Conservation (phyloP, 306 rosid genomes). For the Acacia acuminata region DNA sequence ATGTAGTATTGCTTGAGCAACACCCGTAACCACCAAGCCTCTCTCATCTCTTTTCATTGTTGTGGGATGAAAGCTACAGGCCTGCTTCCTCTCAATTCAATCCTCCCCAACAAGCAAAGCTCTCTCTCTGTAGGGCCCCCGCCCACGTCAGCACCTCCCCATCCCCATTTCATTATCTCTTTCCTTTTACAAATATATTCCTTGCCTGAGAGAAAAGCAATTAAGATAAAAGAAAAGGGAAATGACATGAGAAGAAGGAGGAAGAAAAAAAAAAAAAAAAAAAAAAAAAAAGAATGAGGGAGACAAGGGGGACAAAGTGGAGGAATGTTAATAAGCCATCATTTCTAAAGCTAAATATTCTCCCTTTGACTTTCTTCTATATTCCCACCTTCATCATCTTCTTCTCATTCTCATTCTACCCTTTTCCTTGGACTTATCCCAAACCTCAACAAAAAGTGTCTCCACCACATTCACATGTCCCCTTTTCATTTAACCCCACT, state of each 20-base stretch:
- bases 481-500: not conserved
- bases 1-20: constrained; percentile 55
- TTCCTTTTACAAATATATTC: constrained; percentile 41
- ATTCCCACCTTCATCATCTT: constrained; percentile 52
- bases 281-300: constrained; percentile 26
- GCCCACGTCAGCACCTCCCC: constrained; percentile 59
- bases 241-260: constrained; percentile 43
- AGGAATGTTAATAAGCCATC: constrained; percentile 88
- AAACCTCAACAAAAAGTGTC: too few species aligned
- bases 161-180: not conserved
- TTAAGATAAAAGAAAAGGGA: constrained; percentile 32
- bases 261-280: too few species aligned
- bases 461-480: not conserved
- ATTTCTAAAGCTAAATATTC: constrained; percentile 57
- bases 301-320: constrained; percentile 96
- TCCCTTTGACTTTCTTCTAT: constrained; percentile 75
- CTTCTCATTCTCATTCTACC: constrained; percentile 61
- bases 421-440: constrained; percentile 17
- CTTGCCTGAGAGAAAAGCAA: constrained; percentile 77
- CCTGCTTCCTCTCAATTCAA: not conserved
- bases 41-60: not conserved
- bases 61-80: not conserved
- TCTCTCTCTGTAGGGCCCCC: constrained; percentile 56
- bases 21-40: constrained; percentile 61
- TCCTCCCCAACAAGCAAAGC: not conserved